A percentile compares a stretch with the other conserved stretches of the same genome.
These are phyloP conservation scores for Cytospora leucostoma DNA, from an alignment of 2,329 filamentous ascomycete genomes.

Conservation along the genomic window DNA sequence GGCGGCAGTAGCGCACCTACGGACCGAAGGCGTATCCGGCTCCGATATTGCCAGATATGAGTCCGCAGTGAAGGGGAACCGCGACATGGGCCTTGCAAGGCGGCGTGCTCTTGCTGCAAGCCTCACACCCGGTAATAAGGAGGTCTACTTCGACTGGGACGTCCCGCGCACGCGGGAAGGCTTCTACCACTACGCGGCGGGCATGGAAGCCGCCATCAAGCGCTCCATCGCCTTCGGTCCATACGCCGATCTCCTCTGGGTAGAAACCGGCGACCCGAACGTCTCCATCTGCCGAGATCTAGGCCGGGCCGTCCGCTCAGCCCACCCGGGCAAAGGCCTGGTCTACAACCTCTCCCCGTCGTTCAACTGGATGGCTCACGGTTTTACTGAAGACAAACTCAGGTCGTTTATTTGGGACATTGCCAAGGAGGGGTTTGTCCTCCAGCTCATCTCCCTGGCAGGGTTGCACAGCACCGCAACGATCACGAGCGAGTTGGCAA, in stretches of 20 bases:
- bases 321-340: slow-evolving; percentile 77
- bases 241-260: slow-evolving; percentile 93
- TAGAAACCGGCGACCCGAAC: slow-evolving; percentile 89
- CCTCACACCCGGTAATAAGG: slow-evolving; percentile 58
- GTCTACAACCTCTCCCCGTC: slow-evolving; percentile 96
- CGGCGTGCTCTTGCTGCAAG: slow-evolving; percentile 72
- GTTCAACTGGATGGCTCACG: slow-evolving; percentile 98
- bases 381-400: slow-evolving; percentile 79
- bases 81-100: slow-evolving; percentile 74
- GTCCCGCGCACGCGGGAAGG: slow-evolving; percentile 91
- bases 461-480: slow-evolving; percentile 67
- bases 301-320: slow-evolving; percentile 70
- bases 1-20: slow-evolving; percentile 75
- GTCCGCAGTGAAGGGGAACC: slow-evolving; percentile 60
- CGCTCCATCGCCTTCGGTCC: slow-evolving; percentile 88
- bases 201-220: slow-evolving; percentile 86
- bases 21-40: slow-evolving; percentile 63
- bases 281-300: slow-evolving; percentile 76
- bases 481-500: slow-evolving; percentile 72
- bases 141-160: slow-evolving; percentile 84
- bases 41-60: slow-evolving; percentile 70
- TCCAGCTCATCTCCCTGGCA: slow-evolving; percentile 68
- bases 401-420: slow-evolving; percentile 97
- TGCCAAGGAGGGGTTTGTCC: slow-evolving; percentile 78
- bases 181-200: slow-evolving; percentile 86